Percentiles rank a stretch among this genome's conserved stretches.
phyloP scores from a whole-genome alignment of 2,329 filamentous ascomycete genomes.

The Endoconidiophora polonica region DNA sequence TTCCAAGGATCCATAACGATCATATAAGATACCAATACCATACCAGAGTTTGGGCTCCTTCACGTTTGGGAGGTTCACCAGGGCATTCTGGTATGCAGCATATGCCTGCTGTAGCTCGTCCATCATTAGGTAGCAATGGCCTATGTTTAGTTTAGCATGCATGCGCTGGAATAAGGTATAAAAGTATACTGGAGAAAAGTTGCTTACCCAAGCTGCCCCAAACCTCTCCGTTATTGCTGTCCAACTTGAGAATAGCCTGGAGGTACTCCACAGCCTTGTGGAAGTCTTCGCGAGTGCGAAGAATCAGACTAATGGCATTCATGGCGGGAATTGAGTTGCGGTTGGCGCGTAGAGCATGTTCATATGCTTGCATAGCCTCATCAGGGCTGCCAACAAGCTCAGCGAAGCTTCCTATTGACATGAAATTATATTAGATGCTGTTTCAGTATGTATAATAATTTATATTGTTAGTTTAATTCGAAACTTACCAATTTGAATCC shows the following conservation, averaged over 20 bases:
- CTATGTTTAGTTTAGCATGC: constrained; percentile 27
- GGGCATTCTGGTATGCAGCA: constrained; percentile 84
- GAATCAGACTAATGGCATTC: constrained; percentile 83
- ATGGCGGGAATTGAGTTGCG: constrained; percentile 77
- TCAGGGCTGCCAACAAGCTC: constrained; percentile 81
- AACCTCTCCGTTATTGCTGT: constrained; percentile 77
- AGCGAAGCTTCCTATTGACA: constrained; percentile 55
- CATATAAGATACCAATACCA: constrained; percentile 92
- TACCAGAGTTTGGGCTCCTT: constrained; percentile 97
- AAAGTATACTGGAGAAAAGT: not conserved
- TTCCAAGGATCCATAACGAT: constrained; percentile 87
- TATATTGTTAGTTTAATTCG: not conserved
- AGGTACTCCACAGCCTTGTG: constrained; percentile 87
- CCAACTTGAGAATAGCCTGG: constrained; percentile 77
- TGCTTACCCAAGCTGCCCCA: constrained; percentile 81
- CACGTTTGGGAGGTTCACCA: constrained; percentile 71
- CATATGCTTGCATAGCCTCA: constrained; percentile 77
- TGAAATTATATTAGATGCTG: not conserved
- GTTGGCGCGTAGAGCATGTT: constrained; percentile 77
- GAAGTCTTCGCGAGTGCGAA: constrained; percentile 85
- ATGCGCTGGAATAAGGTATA: not conserved
- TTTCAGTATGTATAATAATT: not conserved
- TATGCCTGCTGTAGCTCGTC: constrained; percentile 95
- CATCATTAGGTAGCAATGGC: constrained; percentile 99
- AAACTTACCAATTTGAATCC: constrained; percentile 75